Evolutionary conservation across 192 early-diverging fungal species (phyloP).

Genomic region (Linnemannia hyalina): DNA sequence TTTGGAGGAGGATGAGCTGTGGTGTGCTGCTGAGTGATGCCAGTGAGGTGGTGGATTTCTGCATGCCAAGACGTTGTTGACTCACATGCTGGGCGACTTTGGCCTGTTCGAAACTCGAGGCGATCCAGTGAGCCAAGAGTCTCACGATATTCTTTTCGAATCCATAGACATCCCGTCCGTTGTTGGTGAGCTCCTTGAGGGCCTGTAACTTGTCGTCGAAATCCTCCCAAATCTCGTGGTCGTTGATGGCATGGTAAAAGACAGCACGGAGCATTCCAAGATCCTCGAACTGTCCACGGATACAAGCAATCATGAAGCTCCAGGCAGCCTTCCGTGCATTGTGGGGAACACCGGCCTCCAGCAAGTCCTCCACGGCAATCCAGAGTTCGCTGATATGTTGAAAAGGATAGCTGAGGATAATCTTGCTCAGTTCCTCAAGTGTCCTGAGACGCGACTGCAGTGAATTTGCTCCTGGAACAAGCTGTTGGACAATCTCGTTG

Average conservation of each 20-base stretch:
- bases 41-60: slow-evolving; percentile 52
- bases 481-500: slow-evolving; percentile 60
- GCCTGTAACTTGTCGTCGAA: slow-evolving; percentile 65
- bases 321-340: slow-evolving; percentile 67
- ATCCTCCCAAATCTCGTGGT: slow-evolving; percentile 65
- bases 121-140: slow-evolving; percentile 64
- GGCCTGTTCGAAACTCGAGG: slow-evolving; percentile 57
- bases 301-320: slow-evolving; percentile 72
- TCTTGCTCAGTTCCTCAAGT: slow-evolving; percentile 59
- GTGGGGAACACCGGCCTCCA: slow-evolving; percentile 57
- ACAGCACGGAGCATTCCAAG: slow-evolving; percentile 67
- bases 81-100: slow-evolving; percentile 50
- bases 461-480: slow-evolving; percentile 54
- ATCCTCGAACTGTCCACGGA: slow-evolving; percentile 67
- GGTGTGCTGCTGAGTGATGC: slow-evolving; percentile 52
- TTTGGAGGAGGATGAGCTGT: slow-evolving; percentile 45
- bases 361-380: slow-evolving; percentile 62
- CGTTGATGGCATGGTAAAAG: slow-evolving; percentile 66
- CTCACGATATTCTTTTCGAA: slow-evolving; percentile 71
- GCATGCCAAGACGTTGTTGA: slow-evolving; percentile 51
- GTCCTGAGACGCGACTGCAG: slow-evolving; percentile 60
- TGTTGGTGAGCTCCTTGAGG: slow-evolving; percentile 62
- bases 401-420: slow-evolving; percentile 66
- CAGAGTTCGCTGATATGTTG: slow-evolving; percentile 67
- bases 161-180: slow-evolving; percentile 68